Conservation (phyloP, 1,284 basidiomycete genomes). For the Austroboletus novae-zelandiae region DNA sequence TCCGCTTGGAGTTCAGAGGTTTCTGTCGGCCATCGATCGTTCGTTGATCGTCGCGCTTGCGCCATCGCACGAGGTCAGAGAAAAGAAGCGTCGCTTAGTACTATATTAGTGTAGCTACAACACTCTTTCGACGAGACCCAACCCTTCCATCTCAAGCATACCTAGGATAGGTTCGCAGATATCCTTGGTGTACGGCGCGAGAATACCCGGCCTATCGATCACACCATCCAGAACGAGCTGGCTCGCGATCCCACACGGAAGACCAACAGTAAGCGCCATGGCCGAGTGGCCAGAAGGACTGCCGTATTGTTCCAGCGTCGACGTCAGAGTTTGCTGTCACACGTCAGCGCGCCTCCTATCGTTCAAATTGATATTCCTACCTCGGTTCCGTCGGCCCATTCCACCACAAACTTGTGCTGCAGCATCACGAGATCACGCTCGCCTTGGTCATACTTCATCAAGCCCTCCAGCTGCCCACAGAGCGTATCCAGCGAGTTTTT, state of each 20-base stretch:
- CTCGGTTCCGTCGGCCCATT: conserved; percentile 79
- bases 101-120: too few species aligned
- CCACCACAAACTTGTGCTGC: conserved; percentile 94
- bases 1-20: conserved; percentile 66
- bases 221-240: conserved; percentile 81
- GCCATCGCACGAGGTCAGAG: conserved; percentile 14
- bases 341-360: conserved; percentile 5
- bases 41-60: conserved; percentile 37
- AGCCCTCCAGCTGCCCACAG: conserved; percentile 84
- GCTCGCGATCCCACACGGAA: conserved; percentile 92
- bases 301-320: conserved; percentile 92
- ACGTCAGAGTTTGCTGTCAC: conserved; percentile 79
- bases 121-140: conserved; percentile 76
- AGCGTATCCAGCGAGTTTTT: conserved; percentile 93
- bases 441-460: conserved; percentile 89
- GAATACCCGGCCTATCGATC: conserved; percentile 78
- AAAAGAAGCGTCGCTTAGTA: not conserved
- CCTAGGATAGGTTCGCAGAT: conserved; percentile 82
- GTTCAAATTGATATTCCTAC: conserved; percentile 38
- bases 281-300: conserved; percentile 81
- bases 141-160: conserved; percentile 78
- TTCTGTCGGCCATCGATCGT: conserved; percentile 58
- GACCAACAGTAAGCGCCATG: conserved; percentile 92
- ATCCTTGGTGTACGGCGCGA: conserved; percentile 86
- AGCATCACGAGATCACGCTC: conserved; percentile 97